Evolutionary conservation across 768 basidiomycete genomes (phyloP).

Genomic region (Tulasnella sp.): DNA sequence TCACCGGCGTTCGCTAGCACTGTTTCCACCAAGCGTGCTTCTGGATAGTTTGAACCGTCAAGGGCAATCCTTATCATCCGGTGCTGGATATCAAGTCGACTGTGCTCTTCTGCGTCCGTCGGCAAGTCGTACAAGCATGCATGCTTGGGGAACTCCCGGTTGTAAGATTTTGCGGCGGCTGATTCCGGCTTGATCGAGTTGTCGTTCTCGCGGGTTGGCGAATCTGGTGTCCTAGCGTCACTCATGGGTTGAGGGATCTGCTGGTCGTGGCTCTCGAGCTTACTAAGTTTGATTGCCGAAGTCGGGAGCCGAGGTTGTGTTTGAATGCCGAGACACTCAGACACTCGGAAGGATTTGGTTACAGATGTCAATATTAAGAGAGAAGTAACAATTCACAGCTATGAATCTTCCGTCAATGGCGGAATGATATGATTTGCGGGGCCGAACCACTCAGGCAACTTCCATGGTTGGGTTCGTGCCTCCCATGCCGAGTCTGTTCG

Average conservation of each 20-base stretch:
- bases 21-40: neutral
- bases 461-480: neutral
- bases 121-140: neutral
- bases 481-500: neutral
- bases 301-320: too few relatives aligned
- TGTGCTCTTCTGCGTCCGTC: neutral
- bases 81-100: neutral
- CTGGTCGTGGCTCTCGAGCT: too few relatives aligned
- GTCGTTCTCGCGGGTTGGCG: neutral
- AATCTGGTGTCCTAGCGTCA: neutral
- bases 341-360: too few relatives aligned
- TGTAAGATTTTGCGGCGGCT: neutral
- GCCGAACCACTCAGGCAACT: neutral
- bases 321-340: too few relatives aligned
- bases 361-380: too few relatives aligned
- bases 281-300: too few relatives aligned
- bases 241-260: neutral
- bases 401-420: neutral
- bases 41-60: neutral
- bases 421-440: neutral
- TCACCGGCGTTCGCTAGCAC: neutral
- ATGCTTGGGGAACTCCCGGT: neutral
- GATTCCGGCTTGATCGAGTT: neutral
- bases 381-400: too few relatives aligned
- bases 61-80: neutral